Base-by-base conservation (phyloP, 768 basidiomycete genomes). In the Rickenella mellea region DNA sequence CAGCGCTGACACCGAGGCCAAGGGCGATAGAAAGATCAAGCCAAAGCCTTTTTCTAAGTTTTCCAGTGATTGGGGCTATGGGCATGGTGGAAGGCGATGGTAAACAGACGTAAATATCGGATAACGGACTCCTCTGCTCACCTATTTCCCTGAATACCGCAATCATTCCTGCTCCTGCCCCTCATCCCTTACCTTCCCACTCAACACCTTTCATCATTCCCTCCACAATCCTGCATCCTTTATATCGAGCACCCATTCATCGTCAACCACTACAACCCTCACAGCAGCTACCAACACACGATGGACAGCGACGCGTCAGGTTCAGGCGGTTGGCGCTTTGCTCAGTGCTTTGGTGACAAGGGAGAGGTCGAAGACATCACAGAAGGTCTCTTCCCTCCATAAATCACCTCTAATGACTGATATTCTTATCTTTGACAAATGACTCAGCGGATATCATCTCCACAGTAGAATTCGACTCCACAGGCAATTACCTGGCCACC, bases 331-430 rank as follows among this genome's bases (percentile, higher is more conserved):
- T 99, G 96, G 96, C 83, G 94, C 55, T 99, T 99, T 68, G 94
- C 96, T 41, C 96, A 99, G 59, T 99, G 96, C 69, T 99, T 99
- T 60, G 96, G 96, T 51, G 96, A 99, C 75, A 99, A 99, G 76
- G 94, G 87, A 54, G 88, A 96, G 63, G 94, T 98, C 27, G 96
- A 97, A 59, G 96, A 99, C 63, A 98, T 99, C 59, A 99, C 96
- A 46, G 96, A 99, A 73, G 96, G 92, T 92, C 49, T 47, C 74
- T 30, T 12, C 47, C 22, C n/a, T 46, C 38, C 35, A 37, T 15
- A 39, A 26, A 46, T 27, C 21, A 31, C 49, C 39, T 37, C 39
- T 32, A 26, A 36, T 32, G 47, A 9, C 47, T 43, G 26, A 27
- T 21, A 44, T 45, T 56, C 46, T 50, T 54, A 44, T 47, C 22